A percentile compares a stretch with the other conserved stretches of the same genome.
Conservation (phyloP, 2,329 filamentous ascomycete genomes). For the Penicillium griseofulvum region DNA sequence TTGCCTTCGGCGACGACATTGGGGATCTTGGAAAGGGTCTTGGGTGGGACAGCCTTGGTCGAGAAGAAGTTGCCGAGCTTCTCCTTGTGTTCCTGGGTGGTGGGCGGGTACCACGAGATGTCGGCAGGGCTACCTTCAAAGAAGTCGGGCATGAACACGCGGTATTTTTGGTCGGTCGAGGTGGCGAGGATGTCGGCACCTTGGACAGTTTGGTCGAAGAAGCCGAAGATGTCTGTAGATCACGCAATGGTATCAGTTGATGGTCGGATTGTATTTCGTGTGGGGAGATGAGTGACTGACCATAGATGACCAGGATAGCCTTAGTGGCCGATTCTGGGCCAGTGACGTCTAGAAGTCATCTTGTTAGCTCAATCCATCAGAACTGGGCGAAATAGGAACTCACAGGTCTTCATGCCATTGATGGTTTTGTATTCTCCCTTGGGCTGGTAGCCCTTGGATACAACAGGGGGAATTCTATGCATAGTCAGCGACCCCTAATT, state of each 20-base stretch:
- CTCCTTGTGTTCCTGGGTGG: conserved; percentile 59
- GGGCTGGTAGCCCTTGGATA: conserved; percentile 49
- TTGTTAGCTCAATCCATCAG: neutral
- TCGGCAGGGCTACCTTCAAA: conserved; percentile 73
- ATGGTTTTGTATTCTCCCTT: conserved; percentile 60
- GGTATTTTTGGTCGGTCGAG: conserved; percentile 66
- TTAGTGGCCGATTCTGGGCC: conserved; percentile 55
- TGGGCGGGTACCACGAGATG: conserved; percentile 60
- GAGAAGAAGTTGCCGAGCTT: conserved; percentile 61
- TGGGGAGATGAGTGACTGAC: conserved; percentile 23
- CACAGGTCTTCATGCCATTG: conserved; percentile 62
- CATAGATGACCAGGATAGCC: conserved; percentile 57
- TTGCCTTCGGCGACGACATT: conserved; percentile 56
- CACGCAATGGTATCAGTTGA: neutral
- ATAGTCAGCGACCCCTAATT: neutral
- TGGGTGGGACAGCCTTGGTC: conserved; percentile 56
- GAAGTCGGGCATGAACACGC: conserved; percentile 88
- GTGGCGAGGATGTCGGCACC: conserved; percentile 62
- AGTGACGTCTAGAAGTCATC: conserved; percentile 49
- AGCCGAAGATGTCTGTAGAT: conserved; percentile 59
- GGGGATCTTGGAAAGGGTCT: conserved; percentile 55
- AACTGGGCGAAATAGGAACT: conserved; percentile 13
- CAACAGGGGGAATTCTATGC: conserved; percentile 42
- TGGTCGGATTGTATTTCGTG: neutral
- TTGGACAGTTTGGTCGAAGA: conserved; percentile 62